A percentile compares a stretch with the other conserved stretches of the same genome.
phyloP scores from a whole-genome alignment of 768 basidiomycete species.

The Candolleomyces aberdarensis region DNA sequence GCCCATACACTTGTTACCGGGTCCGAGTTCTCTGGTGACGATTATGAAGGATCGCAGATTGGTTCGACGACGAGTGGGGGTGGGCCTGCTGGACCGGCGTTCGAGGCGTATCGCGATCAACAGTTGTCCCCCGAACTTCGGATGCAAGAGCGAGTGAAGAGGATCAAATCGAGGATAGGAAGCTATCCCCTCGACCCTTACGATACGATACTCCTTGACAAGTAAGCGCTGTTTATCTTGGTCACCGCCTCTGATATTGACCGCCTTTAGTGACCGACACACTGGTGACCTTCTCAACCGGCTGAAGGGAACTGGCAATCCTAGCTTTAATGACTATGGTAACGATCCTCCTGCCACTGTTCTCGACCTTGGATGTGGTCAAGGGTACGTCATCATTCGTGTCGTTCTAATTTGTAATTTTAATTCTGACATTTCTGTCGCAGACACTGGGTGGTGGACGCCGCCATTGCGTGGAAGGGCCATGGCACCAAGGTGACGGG shows the following conservation, averaged over 20 bases:
- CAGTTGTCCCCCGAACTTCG: constrained; percentile 7
- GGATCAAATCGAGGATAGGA: constrained; percentile 21
- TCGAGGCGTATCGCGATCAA: constrained; percentile 5
- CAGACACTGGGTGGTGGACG: constrained; percentile 58
- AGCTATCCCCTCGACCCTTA: constrained; percentile 39
- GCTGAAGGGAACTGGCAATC: constrained; percentile 49
- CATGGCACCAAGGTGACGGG: constrained; percentile 54
- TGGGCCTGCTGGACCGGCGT: constrained; percentile 8
- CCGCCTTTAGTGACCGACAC: constrained; percentile 49
- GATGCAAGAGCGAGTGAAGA: constrained; percentile 10
- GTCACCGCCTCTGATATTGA: neutral
- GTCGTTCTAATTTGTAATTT: neutral
- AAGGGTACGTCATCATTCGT: constrained; percentile 36
- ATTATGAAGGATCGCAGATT: neutral
- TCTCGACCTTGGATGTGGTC: constrained; percentile 73
- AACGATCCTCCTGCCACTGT: constrained; percentile 47
- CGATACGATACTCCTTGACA: constrained; percentile 50
- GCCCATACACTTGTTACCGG: constrained; percentile 6
- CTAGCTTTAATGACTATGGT: constrained; percentile 55
- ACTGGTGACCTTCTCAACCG: constrained; percentile 51
- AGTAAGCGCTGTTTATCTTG: constrained; percentile 35
- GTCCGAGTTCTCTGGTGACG: constrained; percentile 1
- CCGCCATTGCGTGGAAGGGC: constrained; percentile 58
- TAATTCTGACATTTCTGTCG: neutral
- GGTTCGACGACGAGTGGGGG: constrained; percentile 10